A percentile compares a stretch with the other conserved stretches of the same genome.
Conservation (phyloP, 208 protist genomes). For the Acanthamoeba lenticulata region DNA sequence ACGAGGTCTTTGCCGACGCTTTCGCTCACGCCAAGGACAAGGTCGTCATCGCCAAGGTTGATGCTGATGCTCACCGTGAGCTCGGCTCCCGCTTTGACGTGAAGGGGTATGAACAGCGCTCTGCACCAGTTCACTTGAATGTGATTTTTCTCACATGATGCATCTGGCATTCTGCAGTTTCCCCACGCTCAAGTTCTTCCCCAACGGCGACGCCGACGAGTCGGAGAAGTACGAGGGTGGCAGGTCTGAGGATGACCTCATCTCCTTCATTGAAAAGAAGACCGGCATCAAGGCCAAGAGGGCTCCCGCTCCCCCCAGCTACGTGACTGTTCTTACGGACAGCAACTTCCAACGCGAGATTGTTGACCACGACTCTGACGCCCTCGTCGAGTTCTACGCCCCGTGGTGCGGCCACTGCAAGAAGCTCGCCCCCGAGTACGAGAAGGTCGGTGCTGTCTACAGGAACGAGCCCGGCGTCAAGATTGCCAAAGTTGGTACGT, state of each 20-base stretch:
- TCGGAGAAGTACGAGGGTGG: constrained; percentile 72
- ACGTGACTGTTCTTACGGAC: background rate
- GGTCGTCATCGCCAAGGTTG: constrained; percentile 82
- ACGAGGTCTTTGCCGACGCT: constrained; percentile 69
- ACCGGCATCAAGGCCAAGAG: constrained; percentile 19
- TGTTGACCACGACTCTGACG: constrained; percentile 85
- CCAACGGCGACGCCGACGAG: constrained; percentile 69
- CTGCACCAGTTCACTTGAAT: too few relatives aligned
- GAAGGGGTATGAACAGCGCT: background rate
- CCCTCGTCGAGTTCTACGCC: constrained; percentile 97
- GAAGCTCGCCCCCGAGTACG: constrained; percentile 88
- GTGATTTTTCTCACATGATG: background rate
- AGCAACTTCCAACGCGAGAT: background rate
- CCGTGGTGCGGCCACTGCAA: constrained; percentile 98
- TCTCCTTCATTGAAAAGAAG: constrained; percentile 41
- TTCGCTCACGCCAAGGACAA: constrained; percentile 19
- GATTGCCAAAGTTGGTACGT: background rate
- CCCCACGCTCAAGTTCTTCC: constrained; percentile 83
- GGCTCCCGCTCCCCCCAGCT: constrained; percentile 20
- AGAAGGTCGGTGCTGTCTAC: background rate
- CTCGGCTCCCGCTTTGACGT: constrained; percentile 11
- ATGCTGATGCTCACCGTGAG: constrained; percentile 81
- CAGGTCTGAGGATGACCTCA: constrained; percentile 49
- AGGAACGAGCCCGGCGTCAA: background rate
- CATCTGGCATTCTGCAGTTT: constrained; percentile 73